Evolutionary conservation across 352 stramenopile species (phyloP).

Genomic region (Globisporangium recalcitrans): DNA sequence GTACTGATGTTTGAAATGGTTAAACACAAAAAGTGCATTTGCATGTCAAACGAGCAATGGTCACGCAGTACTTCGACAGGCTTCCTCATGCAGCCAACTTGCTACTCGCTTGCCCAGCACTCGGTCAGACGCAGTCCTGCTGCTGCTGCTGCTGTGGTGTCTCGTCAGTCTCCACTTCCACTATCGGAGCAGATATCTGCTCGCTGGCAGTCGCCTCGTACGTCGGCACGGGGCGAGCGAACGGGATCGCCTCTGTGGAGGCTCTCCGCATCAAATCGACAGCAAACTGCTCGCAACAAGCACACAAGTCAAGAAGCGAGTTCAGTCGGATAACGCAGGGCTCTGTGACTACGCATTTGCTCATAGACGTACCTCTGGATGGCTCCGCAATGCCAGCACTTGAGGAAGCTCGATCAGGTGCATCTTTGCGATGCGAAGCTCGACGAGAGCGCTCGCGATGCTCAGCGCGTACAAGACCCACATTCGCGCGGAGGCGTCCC

Average conservation of each 20-base stretch:
- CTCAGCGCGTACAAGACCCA: slow-evolving; percentile 57
- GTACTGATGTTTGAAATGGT: not conserved
- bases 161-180: slow-evolving; percentile 9
- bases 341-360: too few relatives aligned
- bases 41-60: not conserved
- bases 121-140: not conserved
- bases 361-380: slow-evolving; percentile 42
- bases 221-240: slow-evolving; percentile 41
- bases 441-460: slow-evolving; percentile 52
- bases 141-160: not conserved
- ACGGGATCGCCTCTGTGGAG: slow-evolving; percentile 45
- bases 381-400: slow-evolving; percentile 53
- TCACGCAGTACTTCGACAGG: not conserved
- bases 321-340: too few relatives aligned
- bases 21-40: not conserved
- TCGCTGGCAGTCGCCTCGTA: slow-evolving; percentile 28
- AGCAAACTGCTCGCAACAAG: slow-evolving; percentile 39
- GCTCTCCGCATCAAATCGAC: slow-evolving; percentile 23
- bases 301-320: not conserved
- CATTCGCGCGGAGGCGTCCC: slow-evolving; percentile 32
- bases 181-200: slow-evolving; percentile 7
- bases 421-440: slow-evolving; percentile 68
- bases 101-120: too few relatives aligned
- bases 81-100: too few relatives aligned
- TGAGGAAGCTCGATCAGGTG: slow-evolving; percentile 68